Evolutionary conservation across 2,329 filamentous ascomycete genomes (phyloP).

Genomic region (Erysiphe pulchra): DNA sequence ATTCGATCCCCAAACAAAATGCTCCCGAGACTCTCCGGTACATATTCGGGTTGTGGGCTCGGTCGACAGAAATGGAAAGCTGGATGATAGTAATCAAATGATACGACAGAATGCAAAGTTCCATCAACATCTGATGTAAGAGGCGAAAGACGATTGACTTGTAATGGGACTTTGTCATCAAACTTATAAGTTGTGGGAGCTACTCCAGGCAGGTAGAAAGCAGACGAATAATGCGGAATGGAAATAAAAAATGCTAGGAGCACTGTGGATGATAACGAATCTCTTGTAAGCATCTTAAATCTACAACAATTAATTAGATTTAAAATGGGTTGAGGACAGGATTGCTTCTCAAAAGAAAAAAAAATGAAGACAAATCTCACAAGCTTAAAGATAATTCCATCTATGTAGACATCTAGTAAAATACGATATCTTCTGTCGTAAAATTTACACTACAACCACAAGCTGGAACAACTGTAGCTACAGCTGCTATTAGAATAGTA

Average conservation of each 20-base stretch:
- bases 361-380: too few relatives aligned
- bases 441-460: too few relatives aligned
- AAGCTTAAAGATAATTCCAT: too few relatives aligned
- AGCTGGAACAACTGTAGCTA: too few relatives aligned
- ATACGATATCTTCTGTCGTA: too few relatives aligned
- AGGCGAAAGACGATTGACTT: constrained; percentile 82
- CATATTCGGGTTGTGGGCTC: constrained; percentile 45
- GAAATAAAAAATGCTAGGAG: constrained; percentile 24
- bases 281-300: constrained; percentile 11
- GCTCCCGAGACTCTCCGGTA: constrained; percentile 77
- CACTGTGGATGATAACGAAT: constrained; percentile 17
- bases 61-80: constrained; percentile 76
- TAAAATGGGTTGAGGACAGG: not conserved
- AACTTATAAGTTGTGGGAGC: constrained; percentile 76
- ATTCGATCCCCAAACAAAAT: constrained; percentile 95
- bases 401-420: too few relatives aligned
- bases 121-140: constrained; percentile 52
- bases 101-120: constrained; percentile 72
- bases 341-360: not conserved
- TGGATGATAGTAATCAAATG: constrained; percentile 86
- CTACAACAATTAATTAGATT: not conserved
- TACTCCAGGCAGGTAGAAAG: constrained; percentile 91
- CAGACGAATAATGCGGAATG: constrained; percentile 28
- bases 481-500: too few relatives aligned
- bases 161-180: constrained; percentile 58